A percentile compares a stretch with the other conserved stretches of the same genome.
Conservation (phyloP, 257 asterid genomes). For the Misopates orontium region DNA sequence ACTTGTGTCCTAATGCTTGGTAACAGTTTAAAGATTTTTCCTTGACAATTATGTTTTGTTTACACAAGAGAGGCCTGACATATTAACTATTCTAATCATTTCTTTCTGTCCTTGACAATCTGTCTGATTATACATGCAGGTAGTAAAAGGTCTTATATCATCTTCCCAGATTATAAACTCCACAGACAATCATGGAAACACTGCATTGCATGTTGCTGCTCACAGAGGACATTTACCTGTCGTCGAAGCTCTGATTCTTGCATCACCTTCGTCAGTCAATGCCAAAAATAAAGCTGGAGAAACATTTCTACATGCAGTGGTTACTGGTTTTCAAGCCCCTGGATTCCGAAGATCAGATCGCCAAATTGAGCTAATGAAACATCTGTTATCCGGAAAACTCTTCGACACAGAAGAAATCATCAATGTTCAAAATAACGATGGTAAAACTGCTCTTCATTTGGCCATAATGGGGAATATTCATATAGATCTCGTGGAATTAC, state of each 20-base stretch:
- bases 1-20: too few relatives aligned
- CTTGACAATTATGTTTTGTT: too few relatives aligned
- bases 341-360: constrained; percentile 58
- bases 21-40: too few relatives aligned
- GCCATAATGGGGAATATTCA: constrained; percentile 80
- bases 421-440: constrained; percentile 49
- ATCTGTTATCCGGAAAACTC: constrained; percentile 34
- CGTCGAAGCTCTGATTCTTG: constrained; percentile 40
- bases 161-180: constrained; percentile 38
- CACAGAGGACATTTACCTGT: constrained; percentile 49
- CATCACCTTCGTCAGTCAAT: constrained; percentile 40
- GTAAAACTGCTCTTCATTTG: constrained; percentile 76
- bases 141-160: constrained; percentile 41
- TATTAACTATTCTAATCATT: too few relatives aligned
- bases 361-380: constrained; percentile 51
- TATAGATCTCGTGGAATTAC: constrained; percentile 72
- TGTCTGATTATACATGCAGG: constrained; percentile 32
- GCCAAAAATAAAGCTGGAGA: constrained; percentile 50
- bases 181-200: constrained; percentile 57
- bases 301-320: constrained; percentile 60
- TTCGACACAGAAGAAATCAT: constrained; percentile 42
- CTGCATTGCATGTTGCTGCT: constrained; percentile 60
- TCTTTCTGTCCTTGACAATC: too few relatives aligned
- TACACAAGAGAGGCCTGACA: too few relatives aligned
- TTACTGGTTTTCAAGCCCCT: constrained; percentile 60